Evolutionary conservation across 2,329 filamentous ascomycete species (phyloP).

Genomic region (Alternaria triticina): DNA sequence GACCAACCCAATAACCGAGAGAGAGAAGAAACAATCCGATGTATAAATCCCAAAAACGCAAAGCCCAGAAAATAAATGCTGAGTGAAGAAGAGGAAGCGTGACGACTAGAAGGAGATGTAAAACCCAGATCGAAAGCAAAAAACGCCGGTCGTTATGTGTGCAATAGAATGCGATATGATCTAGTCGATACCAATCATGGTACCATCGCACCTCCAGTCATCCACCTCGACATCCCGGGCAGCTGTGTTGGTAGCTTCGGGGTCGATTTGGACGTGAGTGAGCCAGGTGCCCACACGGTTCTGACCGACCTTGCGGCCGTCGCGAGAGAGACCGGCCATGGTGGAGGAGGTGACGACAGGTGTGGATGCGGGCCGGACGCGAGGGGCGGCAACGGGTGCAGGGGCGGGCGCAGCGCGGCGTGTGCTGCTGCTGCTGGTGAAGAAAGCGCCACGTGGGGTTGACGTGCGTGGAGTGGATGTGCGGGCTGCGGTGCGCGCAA

Average conservation of each 20-base stretch:
- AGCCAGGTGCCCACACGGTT: conserved; percentile 50
- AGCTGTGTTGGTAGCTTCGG: conserved; percentile 44
- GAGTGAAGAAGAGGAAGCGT: neutral
- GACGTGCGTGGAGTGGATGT: conserved; percentile 26
- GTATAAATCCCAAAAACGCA: neutral
- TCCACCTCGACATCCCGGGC: conserved; percentile 43
- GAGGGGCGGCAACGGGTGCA: neutral
- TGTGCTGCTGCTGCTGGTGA: conserved; percentile 33
- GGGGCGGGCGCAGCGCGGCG: conserved; percentile 27
- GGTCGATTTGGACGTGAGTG: conserved; percentile 44
- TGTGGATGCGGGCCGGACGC: conserved; percentile 10
- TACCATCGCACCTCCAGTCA: conserved; percentile 45
- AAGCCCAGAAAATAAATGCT: neutral
- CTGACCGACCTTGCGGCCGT: conserved; percentile 43
- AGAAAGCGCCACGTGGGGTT: conserved; percentile 29
- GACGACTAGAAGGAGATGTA: neutral
- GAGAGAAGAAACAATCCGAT: neutral
- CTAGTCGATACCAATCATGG: conserved; percentile 45
- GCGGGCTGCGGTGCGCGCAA: conserved; percentile 36
- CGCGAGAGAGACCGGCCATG: conserved; percentile 48
- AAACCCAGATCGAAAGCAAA: neutral
- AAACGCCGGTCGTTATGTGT: conserved; percentile 14
- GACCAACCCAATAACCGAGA: neutral
- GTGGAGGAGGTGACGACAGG: conserved; percentile 31
- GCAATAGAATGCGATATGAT: neutral